Evolutionary conservation across 192 early-diverging fungal genomes (phyloP), one percentile per base, ranked within the genome.

Genomic region (Mortierella claussenii): DNA sequence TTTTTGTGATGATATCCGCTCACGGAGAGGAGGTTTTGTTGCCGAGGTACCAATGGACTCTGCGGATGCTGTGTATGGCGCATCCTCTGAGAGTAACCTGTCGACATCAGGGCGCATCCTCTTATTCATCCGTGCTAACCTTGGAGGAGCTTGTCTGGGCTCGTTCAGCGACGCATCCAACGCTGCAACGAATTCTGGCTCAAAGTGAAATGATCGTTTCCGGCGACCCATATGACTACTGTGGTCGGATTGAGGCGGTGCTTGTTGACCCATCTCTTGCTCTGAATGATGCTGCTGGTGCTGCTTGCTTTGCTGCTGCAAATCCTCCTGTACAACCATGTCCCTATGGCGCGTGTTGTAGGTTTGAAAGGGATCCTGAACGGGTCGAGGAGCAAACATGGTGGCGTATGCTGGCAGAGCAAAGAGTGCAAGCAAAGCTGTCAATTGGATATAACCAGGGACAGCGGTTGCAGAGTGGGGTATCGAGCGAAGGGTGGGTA

Each of bases 141-240:
- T 51, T 20, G 37, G 45, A 37, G 21, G 1, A 18, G 31, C 1
- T 21, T 50, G 10, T 23, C 44, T 4, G 4, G 59, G 49, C n/a
- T 66, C 63, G 2, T 67, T 28, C 3, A 67, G 45, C 5, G 73
- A 66, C 4, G 71, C 58, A 27, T 76, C 71, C 9, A 76, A 45
- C 5, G 71, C 71, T 12, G 56, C 56, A 26, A 61, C 9, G 30
- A 76, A 76, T 23, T 76, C 71, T 30, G 71, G 71, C 33, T 76
- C 71, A 61, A 76, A 76, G 51, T 66, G 50, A 18, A 76, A 45
- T 0, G 71, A 42, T 7, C 64, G 71, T 30, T 76, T 76, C 46
- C 58, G 48, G 26, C 58, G 57, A n/a, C 18, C 37, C 34, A 13
- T 40, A 40, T 40, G 12, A 18, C 2, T 40, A 5, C 36, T 20